These are phyloP conservation scores for Berberis thunbergii DNA, from an alignment of 164 flowering plant species.

Conservation along the genomic window DNA sequence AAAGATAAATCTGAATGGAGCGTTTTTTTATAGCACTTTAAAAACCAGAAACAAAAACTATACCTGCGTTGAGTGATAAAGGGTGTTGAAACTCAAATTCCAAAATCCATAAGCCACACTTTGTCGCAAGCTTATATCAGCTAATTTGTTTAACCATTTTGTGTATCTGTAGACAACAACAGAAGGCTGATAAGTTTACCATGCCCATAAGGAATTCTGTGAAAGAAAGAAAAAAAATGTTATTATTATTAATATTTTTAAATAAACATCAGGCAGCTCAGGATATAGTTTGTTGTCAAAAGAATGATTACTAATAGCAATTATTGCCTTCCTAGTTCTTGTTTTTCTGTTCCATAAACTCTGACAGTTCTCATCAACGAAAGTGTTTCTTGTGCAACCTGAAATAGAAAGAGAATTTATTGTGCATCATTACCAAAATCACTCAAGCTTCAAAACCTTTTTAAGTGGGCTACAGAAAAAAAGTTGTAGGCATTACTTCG, in stretches of 20 bases:
- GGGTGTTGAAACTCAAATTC: constrained; percentile 73
- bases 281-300: not conserved
- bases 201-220: not conserved
- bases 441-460: constrained; percentile 2
- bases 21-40: not conserved
- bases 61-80: constrained; percentile 91
- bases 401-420: constrained; percentile 1
- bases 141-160: constrained; percentile 65
- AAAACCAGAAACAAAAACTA: not conserved
- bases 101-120: constrained; percentile 87
- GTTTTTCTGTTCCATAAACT: constrained; percentile 86
- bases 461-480: not conserved
- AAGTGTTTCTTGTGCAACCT: constrained; percentile 94
- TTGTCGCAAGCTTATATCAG: constrained; percentile 75
- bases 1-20: not conserved
- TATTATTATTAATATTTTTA: not conserved
- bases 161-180: constrained; percentile 41
- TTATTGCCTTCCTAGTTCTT: constrained; percentile 60
- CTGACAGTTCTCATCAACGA: constrained; percentile 91
- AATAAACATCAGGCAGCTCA: not conserved
- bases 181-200: constrained; percentile 2
- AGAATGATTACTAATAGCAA: constrained; percentile 6
- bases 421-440: not conserved
- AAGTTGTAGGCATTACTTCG: constrained; percentile 38
- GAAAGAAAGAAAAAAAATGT: not conserved